Evolutionary conservation across 768 basidiomycete genomes (phyloP).

Genomic region (Hydnomerulius pinastri): DNA sequence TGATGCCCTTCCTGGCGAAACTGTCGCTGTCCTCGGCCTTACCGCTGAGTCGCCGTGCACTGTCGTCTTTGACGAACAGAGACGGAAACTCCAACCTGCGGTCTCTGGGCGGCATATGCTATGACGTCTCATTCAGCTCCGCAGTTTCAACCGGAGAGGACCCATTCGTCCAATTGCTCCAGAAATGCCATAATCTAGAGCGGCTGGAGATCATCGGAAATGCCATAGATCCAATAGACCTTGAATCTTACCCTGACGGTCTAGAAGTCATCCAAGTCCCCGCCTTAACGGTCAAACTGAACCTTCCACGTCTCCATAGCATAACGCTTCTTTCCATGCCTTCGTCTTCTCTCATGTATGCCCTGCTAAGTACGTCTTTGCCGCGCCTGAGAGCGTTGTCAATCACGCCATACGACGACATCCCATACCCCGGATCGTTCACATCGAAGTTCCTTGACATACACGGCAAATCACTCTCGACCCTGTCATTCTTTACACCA

Average conservation of each 20-base stretch:
- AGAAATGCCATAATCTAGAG: constrained; percentile 56
- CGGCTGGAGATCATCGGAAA: constrained; percentile 63
- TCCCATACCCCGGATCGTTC: constrained; percentile 58
- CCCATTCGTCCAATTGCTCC: constrained; percentile 58
- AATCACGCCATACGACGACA: constrained; percentile 73
- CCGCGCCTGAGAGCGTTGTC: constrained; percentile 65
- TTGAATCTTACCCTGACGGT: constrained; percentile 36
- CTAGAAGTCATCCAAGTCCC: constrained; percentile 22
- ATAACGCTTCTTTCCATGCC: constrained; percentile 68
- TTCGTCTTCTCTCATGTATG: constrained; percentile 60
- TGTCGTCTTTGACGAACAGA: constrained; percentile 52
- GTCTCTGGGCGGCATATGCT: constrained; percentile 56
- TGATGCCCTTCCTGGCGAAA: constrained; percentile 62
- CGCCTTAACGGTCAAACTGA: constrained; percentile 40
- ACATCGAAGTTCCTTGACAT: constrained; percentile 56
- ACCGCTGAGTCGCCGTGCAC: constrained; percentile 59
- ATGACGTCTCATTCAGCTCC: constrained; percentile 38
- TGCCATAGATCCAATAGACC: constrained; percentile 56
- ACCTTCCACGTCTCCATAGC: constrained; percentile 58
- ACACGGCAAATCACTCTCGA: constrained; percentile 60
- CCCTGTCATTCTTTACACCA: constrained; percentile 67
- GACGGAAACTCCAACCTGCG: constrained; percentile 53
- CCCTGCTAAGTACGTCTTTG: constrained; percentile 59
- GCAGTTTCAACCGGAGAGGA: constrained; percentile 42
- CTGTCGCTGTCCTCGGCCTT: constrained; percentile 59